A percentile compares a stretch with the other conserved stretches of the same genome.
Evolutionary conservation across 2,329 filamentous ascomycete species (phyloP).

Genomic region (Pseudogymnoascus sp.): DNA sequence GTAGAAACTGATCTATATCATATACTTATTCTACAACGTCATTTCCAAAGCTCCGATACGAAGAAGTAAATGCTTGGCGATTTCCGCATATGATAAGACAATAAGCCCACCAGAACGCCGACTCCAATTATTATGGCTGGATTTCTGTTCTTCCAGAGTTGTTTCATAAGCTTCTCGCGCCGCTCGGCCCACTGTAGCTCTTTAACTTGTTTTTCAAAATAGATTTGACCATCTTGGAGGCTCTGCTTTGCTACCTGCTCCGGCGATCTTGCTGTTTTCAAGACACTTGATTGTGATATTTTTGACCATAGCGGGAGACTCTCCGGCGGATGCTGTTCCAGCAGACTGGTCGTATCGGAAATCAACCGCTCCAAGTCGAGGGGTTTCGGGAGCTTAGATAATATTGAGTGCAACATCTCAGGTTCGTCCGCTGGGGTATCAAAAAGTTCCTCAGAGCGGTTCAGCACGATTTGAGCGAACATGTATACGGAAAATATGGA

Average conservation of each 20-base stretch:
- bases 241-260: constrained; percentile 46
- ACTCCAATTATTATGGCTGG: constrained; percentile 54
- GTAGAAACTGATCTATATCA: neutral
- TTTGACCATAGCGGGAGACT: constrained; percentile 61
- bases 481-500: constrained; percentile 87
- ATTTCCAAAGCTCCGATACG: neutral
- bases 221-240: constrained; percentile 55
- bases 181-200: constrained; percentile 63
- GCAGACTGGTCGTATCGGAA: constrained; percentile 54
- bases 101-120: constrained; percentile 57
- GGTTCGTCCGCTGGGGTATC: constrained; percentile 75
- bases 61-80: constrained; percentile 28
- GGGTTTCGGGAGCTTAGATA: constrained; percentile 77
- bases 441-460: constrained; percentile 75
- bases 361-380: constrained; percentile 77
- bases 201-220: constrained; percentile 63
- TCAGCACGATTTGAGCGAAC: constrained; percentile 80
- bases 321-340: constrained; percentile 62
- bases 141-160: constrained; percentile 57
- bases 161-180: constrained; percentile 41
- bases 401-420: constrained; percentile 82
- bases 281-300: constrained; percentile 68
- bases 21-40: neutral
- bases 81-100: constrained; percentile 61
- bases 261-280: constrained; percentile 68